Percentiles rank a stretch among this genome's conserved stretches.
Evolutionary conservation across 768 basidiomycete genomes (phyloP).

Genomic region (Boletus patriciae): DNA sequence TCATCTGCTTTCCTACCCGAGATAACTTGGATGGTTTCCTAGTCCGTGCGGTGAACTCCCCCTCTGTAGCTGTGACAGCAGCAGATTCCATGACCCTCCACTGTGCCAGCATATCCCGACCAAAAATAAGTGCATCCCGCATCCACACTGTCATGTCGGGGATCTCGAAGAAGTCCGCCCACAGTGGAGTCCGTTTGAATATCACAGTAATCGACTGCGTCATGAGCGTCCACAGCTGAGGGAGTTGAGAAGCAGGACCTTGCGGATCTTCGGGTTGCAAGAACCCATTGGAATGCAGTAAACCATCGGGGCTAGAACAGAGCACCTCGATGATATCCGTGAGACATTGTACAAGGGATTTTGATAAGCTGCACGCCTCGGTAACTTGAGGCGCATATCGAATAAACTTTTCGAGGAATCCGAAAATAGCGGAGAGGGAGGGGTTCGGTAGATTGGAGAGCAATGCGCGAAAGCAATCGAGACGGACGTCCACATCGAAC

Average conservation of each 20-base stretch:
- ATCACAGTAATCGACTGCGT: constrained; percentile 76
- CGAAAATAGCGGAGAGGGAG: constrained; percentile 67
- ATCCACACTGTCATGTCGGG: constrained; percentile 95
- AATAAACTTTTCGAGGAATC: constrained; percentile 67
- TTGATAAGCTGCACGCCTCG: constrained; percentile 88
- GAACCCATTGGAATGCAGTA: constrained; percentile 59
- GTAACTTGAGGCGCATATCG: constrained; percentile 61
- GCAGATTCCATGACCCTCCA: constrained; percentile 78
- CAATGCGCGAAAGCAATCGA: constrained; percentile 82
- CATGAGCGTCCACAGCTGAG: constrained; percentile 81
- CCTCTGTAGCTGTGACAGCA: constrained; percentile 24
- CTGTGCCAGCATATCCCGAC: constrained; percentile 79
- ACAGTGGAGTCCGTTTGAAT: constrained; percentile 78
- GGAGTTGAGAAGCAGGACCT: constrained; percentile 54
- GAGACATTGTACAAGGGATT: constrained; percentile 86
- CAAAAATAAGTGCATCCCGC: constrained; percentile 96
- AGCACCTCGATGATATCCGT: constrained; percentile 91
- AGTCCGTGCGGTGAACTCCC: constrained; percentile 18
- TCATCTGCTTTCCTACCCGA: constrained; percentile 68
- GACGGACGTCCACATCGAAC: constrained; percentile 85
- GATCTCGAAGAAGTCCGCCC: constrained; percentile 79
- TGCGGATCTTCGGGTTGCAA: constrained; percentile 43
- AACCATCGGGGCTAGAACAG: constrained; percentile 68
- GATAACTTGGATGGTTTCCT: constrained; percentile 51
- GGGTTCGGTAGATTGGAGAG: constrained; percentile 64